Percentiles rank a stretch among this genome's conserved stretches.
These are phyloP conservation scores for Penicillium tannophilum DNA, from an alignment of 495 filamentous ascomycete genomes.

Conservation along the genomic window DNA sequence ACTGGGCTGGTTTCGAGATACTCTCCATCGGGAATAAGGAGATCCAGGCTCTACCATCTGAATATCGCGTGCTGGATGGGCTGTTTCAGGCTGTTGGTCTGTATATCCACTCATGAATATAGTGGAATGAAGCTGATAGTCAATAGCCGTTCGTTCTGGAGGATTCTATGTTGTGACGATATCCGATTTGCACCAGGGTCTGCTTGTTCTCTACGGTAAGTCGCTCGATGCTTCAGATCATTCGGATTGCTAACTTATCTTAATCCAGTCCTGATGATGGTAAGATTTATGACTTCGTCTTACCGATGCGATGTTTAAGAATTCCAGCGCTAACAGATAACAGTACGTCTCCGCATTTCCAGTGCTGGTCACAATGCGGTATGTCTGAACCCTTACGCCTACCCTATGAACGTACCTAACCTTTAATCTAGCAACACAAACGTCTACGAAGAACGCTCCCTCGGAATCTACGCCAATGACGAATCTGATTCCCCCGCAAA, in stretches of 20 bases:
- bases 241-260: conserved; percentile 11
- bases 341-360: conserved; percentile 68
- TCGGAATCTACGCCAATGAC: conserved; percentile 63
- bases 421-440: conserved; percentile 58
- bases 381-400: conserved; percentile 7
- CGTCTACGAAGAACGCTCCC: conserved; percentile 74
- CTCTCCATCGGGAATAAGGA: conserved; percentile 72
- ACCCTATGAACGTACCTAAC: not conserved
- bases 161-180: conserved; percentile 85
- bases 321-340: conserved; percentile 12
- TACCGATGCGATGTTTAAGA: not conserved
- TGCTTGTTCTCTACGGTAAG: conserved; percentile 71
- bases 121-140: conserved; percentile 7
- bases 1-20: conserved; percentile 81
- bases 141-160: conserved; percentile 69
- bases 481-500: conserved; percentile 24
- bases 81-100: conserved; percentile 74
- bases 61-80: conserved; percentile 70
- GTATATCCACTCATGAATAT: not conserved
- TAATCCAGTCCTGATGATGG: conserved; percentile 76
- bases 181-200: conserved; percentile 64
- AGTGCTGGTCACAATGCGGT: conserved; percentile 58
- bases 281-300: conserved; percentile 22
- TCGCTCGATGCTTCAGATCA: not conserved
- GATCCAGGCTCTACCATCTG: conserved; percentile 57